Evolutionary conservation across 441 rosid genomes (phyloP), one percentile per base, ranked within the genome.

Genomic region (Eruca vesicaria): DNA sequence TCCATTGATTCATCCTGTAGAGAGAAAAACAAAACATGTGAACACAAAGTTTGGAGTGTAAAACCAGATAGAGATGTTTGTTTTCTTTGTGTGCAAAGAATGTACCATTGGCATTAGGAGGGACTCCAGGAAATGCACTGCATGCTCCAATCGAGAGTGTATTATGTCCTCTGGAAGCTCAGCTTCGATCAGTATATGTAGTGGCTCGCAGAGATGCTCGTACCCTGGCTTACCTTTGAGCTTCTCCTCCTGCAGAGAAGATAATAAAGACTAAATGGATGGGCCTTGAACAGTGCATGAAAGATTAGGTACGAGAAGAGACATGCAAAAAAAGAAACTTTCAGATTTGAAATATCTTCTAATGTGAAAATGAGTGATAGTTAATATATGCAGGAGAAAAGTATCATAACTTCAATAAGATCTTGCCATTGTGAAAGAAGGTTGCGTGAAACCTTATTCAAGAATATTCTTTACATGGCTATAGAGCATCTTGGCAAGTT

Each of bases 1-100:
- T 96, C 99, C 87, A 86, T 84, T 32, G 97, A 93, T 72, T 96
- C 99, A 28, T 96, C 99, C 99, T 93, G 83, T 33, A 20, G n/a
- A 77, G 6, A 76, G 71, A 68, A 59, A 20, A 71, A 52, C 9
- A 56, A 6, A 55, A 63, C 70, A 36, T 63, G 31, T 63, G 53
- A 55, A 43, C 38, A 76, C 7, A 33, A 26, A 64, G n/a, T 53
- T 31, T 52, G 52, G 50, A 18, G 38, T 72, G 52, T 4, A 53
- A 63, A 8, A 58, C 28, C 19, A 57, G 59, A 18, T 6, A 53
- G 36, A 59, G 20, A 53, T 36, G 52, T 48, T n/a, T 28, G 7
- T 32, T 20, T 11, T 32, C n/a, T 28, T 15, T 12, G 32, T n/a
- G 26, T 53, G 14, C 14, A 2, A 18, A 9, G 33, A 57, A 14